These are phyloP conservation scores for Pterula multifida DNA, from an alignment of 1,284 basidiomycete species.

Conservation along the genomic window DNA sequence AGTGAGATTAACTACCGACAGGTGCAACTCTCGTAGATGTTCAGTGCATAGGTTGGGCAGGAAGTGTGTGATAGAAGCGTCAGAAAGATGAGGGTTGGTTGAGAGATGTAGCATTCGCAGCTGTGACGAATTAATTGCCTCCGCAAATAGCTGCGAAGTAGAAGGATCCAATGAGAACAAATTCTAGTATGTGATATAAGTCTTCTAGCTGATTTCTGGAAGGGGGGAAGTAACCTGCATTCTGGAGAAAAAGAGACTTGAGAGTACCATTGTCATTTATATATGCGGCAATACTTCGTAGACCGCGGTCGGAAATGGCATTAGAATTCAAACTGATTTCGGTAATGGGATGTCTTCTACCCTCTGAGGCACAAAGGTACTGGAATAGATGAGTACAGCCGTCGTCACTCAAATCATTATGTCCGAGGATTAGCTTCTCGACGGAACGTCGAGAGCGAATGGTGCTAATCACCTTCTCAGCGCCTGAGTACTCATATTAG, in stretches of 20 bases:
- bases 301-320: conserved; percentile 39
- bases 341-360: conserved; percentile 32
- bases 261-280: conserved; percentile 34
- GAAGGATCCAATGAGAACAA: conserved; percentile 24
- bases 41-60: conserved; percentile 33
- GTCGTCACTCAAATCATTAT: conserved; percentile 46
- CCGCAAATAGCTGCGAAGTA: conserved; percentile 24
- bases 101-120: conserved; percentile 33
- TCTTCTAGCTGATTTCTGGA: background rate
- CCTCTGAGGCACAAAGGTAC: conserved; percentile 37
- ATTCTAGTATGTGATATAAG: conserved; percentile 24
- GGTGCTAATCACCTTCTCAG: conserved; percentile 32
- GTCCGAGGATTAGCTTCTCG: conserved; percentile 39
- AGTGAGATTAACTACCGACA: conserved; percentile 42
- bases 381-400: conserved; percentile 45
- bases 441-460: conserved; percentile 30
- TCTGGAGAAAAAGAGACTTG: conserved; percentile 38
- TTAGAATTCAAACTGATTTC: conserved; percentile 49
- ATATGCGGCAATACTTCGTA: conserved; percentile 40
- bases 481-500: conserved; percentile 22
- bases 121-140: conserved; percentile 35
- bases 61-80: conserved; percentile 38
- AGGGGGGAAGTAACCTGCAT: conserved; percentile 29
- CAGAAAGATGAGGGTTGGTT: conserved; percentile 28
- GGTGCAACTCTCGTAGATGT: conserved; percentile 39